A percentile compares a stretch with the other conserved stretches of the same genome.
phyloP scores from a whole-genome alignment of 1,284 basidiomycete species.

The Cryptococcus sp. region DNA sequence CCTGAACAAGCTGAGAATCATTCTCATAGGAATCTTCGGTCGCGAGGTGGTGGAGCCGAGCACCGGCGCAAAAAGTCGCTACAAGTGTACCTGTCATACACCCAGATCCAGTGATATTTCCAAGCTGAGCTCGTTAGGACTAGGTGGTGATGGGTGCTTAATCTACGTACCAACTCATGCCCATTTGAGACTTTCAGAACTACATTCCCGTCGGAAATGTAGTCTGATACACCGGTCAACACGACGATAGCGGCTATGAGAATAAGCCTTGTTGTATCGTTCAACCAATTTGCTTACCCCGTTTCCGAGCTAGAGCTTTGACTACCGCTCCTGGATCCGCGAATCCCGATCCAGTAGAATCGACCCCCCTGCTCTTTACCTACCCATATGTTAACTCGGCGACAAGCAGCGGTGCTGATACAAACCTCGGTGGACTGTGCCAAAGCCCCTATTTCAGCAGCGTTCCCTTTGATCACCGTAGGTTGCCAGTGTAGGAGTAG shows the following conservation, averaged over 20 bases:
- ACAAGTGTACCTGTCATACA: constrained; percentile 64
- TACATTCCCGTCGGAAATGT: constrained; percentile 73
- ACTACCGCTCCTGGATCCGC: constrained; percentile 70
- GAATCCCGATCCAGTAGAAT: constrained; percentile 73
- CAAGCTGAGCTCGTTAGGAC: constrained; percentile 50
- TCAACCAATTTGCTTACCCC: constrained; percentile 55
- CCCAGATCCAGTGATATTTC: constrained; percentile 81
- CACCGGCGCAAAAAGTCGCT: constrained; percentile 65
- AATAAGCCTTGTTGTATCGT: background rate
- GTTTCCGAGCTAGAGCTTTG: constrained; percentile 63
- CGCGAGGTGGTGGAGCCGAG: constrained; percentile 47
- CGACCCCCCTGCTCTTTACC: constrained; percentile 81
- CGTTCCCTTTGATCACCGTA: constrained; percentile 92
- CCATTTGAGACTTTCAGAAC: constrained; percentile 74
- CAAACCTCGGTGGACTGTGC: constrained; percentile 67
- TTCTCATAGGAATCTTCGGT: constrained; percentile 16
- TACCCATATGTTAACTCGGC: constrained; percentile 27
- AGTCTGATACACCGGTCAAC: constrained; percentile 78
- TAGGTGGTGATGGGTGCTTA: background rate
- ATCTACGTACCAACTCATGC: constrained; percentile 52
- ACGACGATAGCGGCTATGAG: constrained; percentile 69
- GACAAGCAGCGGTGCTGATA: background rate
- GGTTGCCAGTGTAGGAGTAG: constrained; percentile 81
- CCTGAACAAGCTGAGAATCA: constrained; percentile 54
- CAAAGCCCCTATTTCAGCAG: constrained; percentile 79